Evolutionary conservation across 768 basidiomycete species (phyloP).

Genomic region (Botryobasidium botryosum): DNA sequence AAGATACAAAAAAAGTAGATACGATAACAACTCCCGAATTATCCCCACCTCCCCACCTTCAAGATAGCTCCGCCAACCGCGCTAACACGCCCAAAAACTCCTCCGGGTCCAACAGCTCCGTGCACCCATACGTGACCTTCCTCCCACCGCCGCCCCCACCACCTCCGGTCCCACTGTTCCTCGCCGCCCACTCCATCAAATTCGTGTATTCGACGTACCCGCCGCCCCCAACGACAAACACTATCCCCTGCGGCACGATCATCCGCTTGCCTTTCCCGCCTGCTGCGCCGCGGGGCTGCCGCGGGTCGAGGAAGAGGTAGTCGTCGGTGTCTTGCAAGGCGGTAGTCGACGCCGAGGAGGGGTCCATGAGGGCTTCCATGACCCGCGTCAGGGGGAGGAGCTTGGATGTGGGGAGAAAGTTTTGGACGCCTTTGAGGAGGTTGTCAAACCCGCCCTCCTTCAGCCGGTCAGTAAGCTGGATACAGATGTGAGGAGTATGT

Average conservation of each 20-base stretch:
- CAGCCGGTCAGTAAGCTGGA: conserved; percentile 78
- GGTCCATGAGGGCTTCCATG: conserved; percentile 95
- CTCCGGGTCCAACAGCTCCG: conserved; percentile 83
- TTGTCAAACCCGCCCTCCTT: conserved; percentile 96
- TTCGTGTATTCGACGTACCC: conserved; percentile 97
- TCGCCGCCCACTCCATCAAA: conserved; percentile 78
- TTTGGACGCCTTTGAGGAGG: conserved; percentile 92
- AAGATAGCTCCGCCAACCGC: too few relatives aligned
- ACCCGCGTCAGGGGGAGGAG: conserved; percentile 82
- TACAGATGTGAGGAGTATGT: conserved; percentile 2
- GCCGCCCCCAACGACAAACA: conserved; percentile 93
- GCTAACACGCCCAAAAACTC: conserved; percentile 63
- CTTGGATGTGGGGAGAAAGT: conserved; percentile 91
- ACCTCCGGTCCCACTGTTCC: conserved; percentile 23
- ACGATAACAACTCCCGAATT: too few relatives aligned
- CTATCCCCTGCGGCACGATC: conserved; percentile 76
- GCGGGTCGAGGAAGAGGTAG: conserved; percentile 85
- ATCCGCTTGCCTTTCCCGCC: conserved; percentile 33
- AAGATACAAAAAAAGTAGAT: too few relatives aligned
- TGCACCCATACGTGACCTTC: conserved; percentile 84
- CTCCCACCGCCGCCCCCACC: conserved; percentile 32
- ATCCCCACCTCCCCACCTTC: too few relatives aligned
- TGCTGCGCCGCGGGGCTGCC: conserved; percentile 40
- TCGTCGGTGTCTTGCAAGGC: conserved; percentile 95
- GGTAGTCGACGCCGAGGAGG: conserved; percentile 80